Base-by-base conservation (phyloP, 1,284 basidiomycete species). In the Moniliella sp. region DNA sequence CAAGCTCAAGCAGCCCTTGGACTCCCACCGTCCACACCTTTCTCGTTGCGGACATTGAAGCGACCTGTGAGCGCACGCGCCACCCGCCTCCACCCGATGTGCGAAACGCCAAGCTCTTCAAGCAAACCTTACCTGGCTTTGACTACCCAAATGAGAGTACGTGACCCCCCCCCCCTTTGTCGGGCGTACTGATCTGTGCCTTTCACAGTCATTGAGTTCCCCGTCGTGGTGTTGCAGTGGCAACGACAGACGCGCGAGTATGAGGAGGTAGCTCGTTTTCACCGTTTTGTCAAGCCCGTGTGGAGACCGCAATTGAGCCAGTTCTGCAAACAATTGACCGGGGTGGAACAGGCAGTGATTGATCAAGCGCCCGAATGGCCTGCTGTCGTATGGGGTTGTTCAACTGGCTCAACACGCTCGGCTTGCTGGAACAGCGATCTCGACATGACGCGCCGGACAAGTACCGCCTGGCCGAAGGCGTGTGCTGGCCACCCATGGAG, bases 241-340 rank as follows among this genome's bases (percentile, higher is more conserved):
- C 8, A 23, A 7, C 8, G 8, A 7, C 8, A 23, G 8, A n/a
- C 21, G 21, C 21, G n/a, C 8, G 21, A 23, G n/a, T 23, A 23
- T n/a, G n/a, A 23, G 21, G 8, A 23, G 21, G 21, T 7, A 7
- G 75, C 74, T 48, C 76, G 79, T 51, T 94, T 86, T 64, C 75
- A 79, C 42, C 75, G 73, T 41, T 91, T 78, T 57, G 82, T 93
- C 27, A 71, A 68, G 48, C 88, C 88, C 4, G 76, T 73, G 2
- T 93, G 82, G 78, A 67, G 70, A 29, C 83, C 84, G 0, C 65
- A 62, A 29, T 67, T 97, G 5, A 76, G 78, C 11, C 63, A 69
- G 12, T 97, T 91, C 57, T 94, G 86, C 61, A 78, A 68, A 3
- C 62, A 71, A 18, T 66, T 97, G 31, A 97, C 88, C 4, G 83